Percentiles rank a stretch among this genome's conserved stretches.
Evolutionary conservation across 164 flowering plant species (phyloP).

Genomic region (Dillenia turbinata): DNA sequence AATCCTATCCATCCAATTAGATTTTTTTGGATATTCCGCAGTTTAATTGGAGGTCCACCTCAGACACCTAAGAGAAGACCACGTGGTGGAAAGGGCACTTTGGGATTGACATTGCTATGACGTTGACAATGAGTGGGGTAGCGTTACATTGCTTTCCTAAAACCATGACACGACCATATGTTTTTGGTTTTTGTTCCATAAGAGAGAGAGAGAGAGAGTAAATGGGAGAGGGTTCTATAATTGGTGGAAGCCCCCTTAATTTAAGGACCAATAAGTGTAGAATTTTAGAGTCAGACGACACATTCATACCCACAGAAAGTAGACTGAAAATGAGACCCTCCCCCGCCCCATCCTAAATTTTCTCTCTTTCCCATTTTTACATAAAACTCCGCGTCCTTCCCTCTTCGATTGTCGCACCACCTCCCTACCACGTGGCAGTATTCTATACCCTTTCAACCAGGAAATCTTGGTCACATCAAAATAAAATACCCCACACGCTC

Average conservation of each 20-base stretch:
- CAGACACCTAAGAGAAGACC: constrained; percentile 29
- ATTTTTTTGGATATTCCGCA: too few species aligned
- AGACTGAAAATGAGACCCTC: not conserved
- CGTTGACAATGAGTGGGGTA: constrained; percentile 15
- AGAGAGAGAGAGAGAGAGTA: too few species aligned
- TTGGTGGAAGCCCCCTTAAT: too few species aligned
- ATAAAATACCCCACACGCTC: constrained; percentile 25
- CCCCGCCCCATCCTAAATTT: not conserved
- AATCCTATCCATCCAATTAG: too few species aligned
- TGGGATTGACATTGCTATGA: constrained; percentile 10
- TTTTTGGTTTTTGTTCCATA: not conserved
- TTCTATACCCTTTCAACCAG: not conserved
- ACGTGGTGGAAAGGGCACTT: constrained; percentile 50
- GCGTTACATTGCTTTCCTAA: constrained; percentile 12
- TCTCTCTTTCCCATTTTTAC: not conserved
- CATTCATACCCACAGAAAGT: too few species aligned
- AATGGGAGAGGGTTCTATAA: not conserved
- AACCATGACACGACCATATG: constrained; percentile 25
- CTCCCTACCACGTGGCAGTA: constrained; percentile 13
- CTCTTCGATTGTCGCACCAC: constrained; percentile 2
- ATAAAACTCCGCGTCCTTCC: constrained; percentile 15
- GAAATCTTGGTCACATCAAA: constrained; percentile 20
- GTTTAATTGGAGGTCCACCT: constrained; percentile 26
- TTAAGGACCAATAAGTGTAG: too few species aligned
- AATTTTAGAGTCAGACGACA: too few species aligned